Conservation (phyloP, 768 basidiomycete genomes). For the Austroboletus eburneus region DNA sequence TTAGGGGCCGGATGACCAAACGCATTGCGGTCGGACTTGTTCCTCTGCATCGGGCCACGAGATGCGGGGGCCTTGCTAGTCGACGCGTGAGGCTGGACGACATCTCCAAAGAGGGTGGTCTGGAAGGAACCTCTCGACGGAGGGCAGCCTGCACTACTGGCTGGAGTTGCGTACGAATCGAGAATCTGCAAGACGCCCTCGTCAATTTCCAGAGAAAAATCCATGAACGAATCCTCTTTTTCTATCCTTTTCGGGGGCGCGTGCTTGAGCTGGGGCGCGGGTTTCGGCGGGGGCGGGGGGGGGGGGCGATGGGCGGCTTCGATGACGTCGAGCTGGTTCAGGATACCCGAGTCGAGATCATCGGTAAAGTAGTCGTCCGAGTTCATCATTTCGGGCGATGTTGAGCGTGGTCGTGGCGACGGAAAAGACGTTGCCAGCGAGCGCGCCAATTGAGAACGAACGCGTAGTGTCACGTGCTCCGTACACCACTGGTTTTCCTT, state of each 20-base stretch:
- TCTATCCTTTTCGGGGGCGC: constrained; percentile 15
- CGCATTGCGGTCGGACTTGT: constrained; percentile 39
- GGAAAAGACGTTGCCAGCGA: neutral
- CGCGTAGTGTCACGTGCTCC: constrained; percentile 16
- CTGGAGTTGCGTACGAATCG: constrained; percentile 47
- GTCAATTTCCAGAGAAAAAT: constrained; percentile 55
- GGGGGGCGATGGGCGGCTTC: constrained; percentile 51
- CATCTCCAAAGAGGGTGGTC: constrained; percentile 64
- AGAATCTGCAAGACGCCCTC: constrained; percentile 50
- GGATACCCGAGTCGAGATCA: constrained; percentile 55
- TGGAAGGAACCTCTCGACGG: constrained; percentile 45
- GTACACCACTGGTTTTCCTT: too few species aligned
- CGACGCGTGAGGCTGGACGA: constrained; percentile 36
- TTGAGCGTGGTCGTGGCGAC: constrained; percentile 1
- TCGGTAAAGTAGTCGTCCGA: constrained; percentile 75
- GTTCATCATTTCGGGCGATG: constrained; percentile 46
- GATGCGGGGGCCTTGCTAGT: constrained; percentile 27
- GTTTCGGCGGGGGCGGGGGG: constrained; percentile 9
- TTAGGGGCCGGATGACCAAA: constrained; percentile 59
- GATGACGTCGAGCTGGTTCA: constrained; percentile 64
- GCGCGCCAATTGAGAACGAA: neutral
- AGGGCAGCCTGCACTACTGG: constrained; percentile 32
- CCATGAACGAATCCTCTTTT: constrained; percentile 46
- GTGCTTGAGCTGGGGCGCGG: constrained; percentile 14
- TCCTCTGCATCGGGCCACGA: constrained; percentile 37